Evolutionary conservation across 169 alveolate genomes (phyloP).

Genomic region (Nephromyces sp.): DNA sequence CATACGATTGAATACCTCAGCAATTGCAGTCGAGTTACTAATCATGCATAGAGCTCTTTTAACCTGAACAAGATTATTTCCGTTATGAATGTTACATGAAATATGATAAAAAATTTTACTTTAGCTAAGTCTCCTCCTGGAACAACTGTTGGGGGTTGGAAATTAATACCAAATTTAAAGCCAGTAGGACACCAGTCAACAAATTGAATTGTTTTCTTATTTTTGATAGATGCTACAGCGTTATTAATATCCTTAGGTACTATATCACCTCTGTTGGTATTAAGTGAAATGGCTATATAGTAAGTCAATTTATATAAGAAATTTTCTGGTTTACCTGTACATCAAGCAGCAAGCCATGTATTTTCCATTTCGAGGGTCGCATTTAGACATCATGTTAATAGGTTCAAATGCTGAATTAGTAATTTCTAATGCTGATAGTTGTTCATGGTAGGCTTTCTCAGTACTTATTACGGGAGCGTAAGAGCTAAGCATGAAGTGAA

Average conservation of each 20-base stretch:
- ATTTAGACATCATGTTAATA: constrained; percentile 94
- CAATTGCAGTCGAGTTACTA: constrained; percentile 95
- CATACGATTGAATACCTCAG: constrained; percentile 93
- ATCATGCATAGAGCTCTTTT: constrained; percentile 97
- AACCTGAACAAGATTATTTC: constrained; percentile 12
- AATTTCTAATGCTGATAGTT: constrained; percentile 93
- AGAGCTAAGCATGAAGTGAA: constrained; percentile 85
- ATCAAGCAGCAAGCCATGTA: constrained; percentile 94
- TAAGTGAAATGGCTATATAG: too few relatives aligned
- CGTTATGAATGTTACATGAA: not conserved
- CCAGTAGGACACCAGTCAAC: too few relatives aligned
- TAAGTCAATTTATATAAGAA: too few relatives aligned
- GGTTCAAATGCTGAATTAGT: constrained; percentile 98
- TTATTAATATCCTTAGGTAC: constrained; percentile 98
- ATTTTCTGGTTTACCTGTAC: too few relatives aligned
- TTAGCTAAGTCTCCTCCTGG: constrained; percentile 99
- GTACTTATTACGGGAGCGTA: constrained; percentile 97
- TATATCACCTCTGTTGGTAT: constrained; percentile 96
- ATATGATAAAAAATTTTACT: constrained; percentile 35
- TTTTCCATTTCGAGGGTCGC: constrained; percentile 96
- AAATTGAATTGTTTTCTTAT: constrained; percentile 91
- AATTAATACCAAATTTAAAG: constrained; percentile 95
- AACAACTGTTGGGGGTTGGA: constrained; percentile 97
- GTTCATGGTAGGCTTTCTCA: constrained; percentile 97
- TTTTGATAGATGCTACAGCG: constrained; percentile 94